Base-by-base conservation (phyloP, 1,139 yeast species). In the Suhomyces wounanorum region DNA sequence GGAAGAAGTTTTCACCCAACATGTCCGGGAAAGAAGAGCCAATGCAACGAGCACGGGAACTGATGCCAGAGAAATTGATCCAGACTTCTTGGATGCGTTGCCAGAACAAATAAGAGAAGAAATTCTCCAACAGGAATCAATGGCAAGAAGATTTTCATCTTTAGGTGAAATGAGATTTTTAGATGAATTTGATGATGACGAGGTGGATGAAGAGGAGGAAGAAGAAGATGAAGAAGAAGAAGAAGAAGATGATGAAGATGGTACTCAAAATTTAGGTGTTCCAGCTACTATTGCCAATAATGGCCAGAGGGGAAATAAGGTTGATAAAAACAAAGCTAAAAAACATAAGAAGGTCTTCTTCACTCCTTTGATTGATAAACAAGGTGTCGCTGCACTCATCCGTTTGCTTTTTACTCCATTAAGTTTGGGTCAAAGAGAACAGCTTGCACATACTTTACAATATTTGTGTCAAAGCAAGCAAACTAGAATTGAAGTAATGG, bases 1-100 rank as follows among this genome's bases (percentile, higher is more conserved):
- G 48, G 96, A 91, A 57, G 97, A 92, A 62, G 98, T 91, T 0
- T 84, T 90, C 61, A 84, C 95, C 0, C 96, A 91, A 59, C 96
- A 91, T 64, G 75, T 91, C 5, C 75, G 94, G 43, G 96, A 90
- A 56, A 64, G 81, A 54, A 62, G 85, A 48, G 83, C 77, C 58
- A 86, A 72, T 72, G 84, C 85, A 3, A 66, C 72, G 14, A 72
- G 69, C 38, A 63, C 71, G 1, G 78, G 77, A 8, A 63, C 76
- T 0, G 73, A 69, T 23, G 68, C 78, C 4, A 76, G 91, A 43
- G 96, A 87, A 59, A 80, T 89, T 50, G 96, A 87, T 61, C 89
- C 91, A 1, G 94, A 86, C 44, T 91, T 91, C 65, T 73, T 91
- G 58, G 84, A 86, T 40, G 95, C 96, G 0, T 75, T 91, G 17